Evolutionary conservation across 2,329 filamentous ascomycete species (phyloP), one percentile per base, ranked within the genome.

Genomic region (Xylariales sp.): DNA sequence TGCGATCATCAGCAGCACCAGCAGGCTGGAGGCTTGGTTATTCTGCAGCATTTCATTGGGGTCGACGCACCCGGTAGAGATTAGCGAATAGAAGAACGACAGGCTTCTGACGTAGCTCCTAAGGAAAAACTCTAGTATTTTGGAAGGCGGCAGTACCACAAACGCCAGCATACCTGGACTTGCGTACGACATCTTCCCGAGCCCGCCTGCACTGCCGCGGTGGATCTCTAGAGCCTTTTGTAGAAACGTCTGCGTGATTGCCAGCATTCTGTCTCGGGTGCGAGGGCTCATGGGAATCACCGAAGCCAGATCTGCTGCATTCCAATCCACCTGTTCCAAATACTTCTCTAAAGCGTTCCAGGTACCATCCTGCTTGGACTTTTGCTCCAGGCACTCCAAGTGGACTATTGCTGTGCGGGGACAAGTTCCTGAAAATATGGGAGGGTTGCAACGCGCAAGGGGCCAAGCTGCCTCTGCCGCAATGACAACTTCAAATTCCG

Each of bases 171-270:
- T 62, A 14, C 67, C 63, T 4, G 74, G 69, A 21, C 53, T 66
- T 6, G 66, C 59, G 29, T 70, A 72, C 11, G 63, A 63, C 5
- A 57, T 54, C 39, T 68, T 67, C 38, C 59, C 59, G 20, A 57
- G 57, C 12, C 53, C 50, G 29, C 63, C 64, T 37, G 64, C 53
- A 18, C 72, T 69, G 17, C 76, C 69, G 32, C 74, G 72, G 55
- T 85, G 81, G 29, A 82, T 83, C 12, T 84, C 78, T 4, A 85
- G 69, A 2, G 83, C 83, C 51, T 83, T 85, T 59, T 84, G 78
- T 7, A 86, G 62, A 54, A 85, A 85, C 29, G 70, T 76, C 54
- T 85, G 82, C 0, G 81, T 84, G 44, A 85, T 84, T 33, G 80
- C 81, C n/a, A 85, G 70, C 50, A 86, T 74, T 54, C 79, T 81